Evolutionary conservation across 2,329 filamentous ascomycete species (phyloP), one percentile per base, ranked within the genome.

Genomic region (Aaosphaeria arxii): DNA sequence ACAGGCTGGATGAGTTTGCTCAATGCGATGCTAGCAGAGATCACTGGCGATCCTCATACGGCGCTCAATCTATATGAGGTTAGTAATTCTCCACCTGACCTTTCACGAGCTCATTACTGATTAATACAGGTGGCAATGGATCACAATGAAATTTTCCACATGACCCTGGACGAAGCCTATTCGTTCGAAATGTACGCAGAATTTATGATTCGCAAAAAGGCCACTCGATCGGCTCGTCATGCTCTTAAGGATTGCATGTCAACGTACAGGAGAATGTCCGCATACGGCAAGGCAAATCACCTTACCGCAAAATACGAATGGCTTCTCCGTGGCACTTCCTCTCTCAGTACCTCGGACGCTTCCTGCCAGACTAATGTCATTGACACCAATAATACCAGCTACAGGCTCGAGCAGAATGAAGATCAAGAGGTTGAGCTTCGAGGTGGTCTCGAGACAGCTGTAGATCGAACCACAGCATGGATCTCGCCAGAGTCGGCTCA

Each of bases 111-210:
- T 24, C 17, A 24, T 24, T 24, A 24, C 17, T 24, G 17, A 24
- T 24, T 3, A 24, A 24, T 24, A 24, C 17, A 24, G 17, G 77
- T 82, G 52, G 83, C 85, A 5, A 71, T 91, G 48, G 87, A 91
- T 57, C 87, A 91, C 59, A 82, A 85, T 9, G 77, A 87, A 17
- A 77, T 87, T 47, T 78, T 89, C 56, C 77, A 78, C 40, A 86
- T 88, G 52, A 61, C 79, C 2, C 80, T 90, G 43, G 88, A 91
- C 51, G 86, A 91, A 64, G 88, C 85, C 0, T 74, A 90, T 1
- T 82, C 83, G 11, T 86, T 87, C 60, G 88, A 89, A 62, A 74
- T 91, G 30, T 86, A 91, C 73, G 87, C 84, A 1, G 86, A 86
- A 7, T 85, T 84, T 62, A 82, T 90, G 52, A 75, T 88, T 45